Evolutionary conservation across 139 green algal genomes (phyloP), one percentile per base, ranked within the genome.

Genomic region (Pseudopediastrum boryanum): DNA sequence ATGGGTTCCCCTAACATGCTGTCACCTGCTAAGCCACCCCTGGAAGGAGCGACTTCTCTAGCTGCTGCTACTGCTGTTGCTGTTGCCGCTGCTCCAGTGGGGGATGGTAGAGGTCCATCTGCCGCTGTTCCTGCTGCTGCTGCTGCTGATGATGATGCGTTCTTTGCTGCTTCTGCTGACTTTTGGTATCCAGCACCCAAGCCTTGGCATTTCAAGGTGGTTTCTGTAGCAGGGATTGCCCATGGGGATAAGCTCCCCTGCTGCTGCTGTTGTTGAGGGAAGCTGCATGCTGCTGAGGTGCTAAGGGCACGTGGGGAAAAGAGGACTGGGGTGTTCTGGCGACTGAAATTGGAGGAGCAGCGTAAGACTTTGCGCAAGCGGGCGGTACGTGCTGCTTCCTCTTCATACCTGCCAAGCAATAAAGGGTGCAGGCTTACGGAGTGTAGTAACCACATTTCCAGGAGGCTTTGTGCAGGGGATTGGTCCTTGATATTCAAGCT

Each of bases 311-410:
- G n/a, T n/a, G n/a, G n/a, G n/a, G n/a, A n/a, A n/a, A n/a, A n/a
- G n/a, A n/a, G n/a, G n/a, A n/a, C n/a, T n/a, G n/a, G n/a, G n/a
- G n/a, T 38, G 0, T 9, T 23, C 10, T n/a, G 21, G 33, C 27
- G n/a, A 27, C 39, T n/a, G 41, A 4, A 46, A 8, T 16, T 33
- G n/a, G 54, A 44, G 27, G 59, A 54, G 41, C 64, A 80, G 59
- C 50, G 62, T 29, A 82, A 21, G 3, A 82, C 39, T 5, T 51
- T 16, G 25, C 76, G 76, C 65, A 82, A 65, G 5, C 76, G 76
- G 2, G 59, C 51, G 10, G n/a, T 82, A 41, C 76, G 76, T 16
- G 43, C 52, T 1, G 39, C 27, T 65, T 82, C 76, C 27, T 82
- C 46, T 48, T 76, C 64, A 54, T 69, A 75, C 63, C 63, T 81